These are phyloP conservation scores for Erodium trifolium DNA, from an alignment of 441 rosid genomes.

Conservation along the genomic window DNA sequence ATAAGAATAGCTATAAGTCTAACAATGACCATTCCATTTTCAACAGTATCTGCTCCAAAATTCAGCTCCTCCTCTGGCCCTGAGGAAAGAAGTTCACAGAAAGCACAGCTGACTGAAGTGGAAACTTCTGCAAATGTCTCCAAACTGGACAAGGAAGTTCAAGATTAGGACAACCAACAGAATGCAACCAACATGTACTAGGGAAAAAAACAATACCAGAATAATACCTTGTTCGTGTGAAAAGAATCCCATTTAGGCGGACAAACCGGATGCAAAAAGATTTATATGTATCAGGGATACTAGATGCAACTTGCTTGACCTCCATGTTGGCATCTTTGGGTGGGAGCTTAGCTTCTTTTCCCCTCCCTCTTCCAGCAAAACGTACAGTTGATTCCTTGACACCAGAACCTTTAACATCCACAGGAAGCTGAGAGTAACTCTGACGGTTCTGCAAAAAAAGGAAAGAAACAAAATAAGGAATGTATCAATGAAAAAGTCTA, in stretches of 20 bases:
- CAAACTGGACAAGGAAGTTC: constrained; percentile 43
- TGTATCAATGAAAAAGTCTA: too few relatives aligned
- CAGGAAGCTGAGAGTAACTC: constrained; percentile 48
- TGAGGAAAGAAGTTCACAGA: constrained; percentile 58
- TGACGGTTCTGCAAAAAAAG: too few relatives aligned
- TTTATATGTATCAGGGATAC: constrained; percentile 37
- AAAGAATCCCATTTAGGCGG: constrained; percentile 81
- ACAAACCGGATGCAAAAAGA: constrained; percentile 67
- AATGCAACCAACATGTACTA: too few relatives aligned
- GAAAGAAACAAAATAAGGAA: too few relatives aligned
- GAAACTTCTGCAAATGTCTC: constrained; percentile 86
- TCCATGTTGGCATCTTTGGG: constrained; percentile 32
- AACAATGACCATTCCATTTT: constrained; percentile 58
- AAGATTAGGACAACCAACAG: background rate
- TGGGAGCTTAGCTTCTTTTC: constrained; percentile 39
- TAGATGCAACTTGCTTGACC: constrained; percentile 40
- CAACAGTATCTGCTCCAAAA: constrained; percentile 61
- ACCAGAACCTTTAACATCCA: constrained; percentile 34
- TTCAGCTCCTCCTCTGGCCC: constrained; percentile 52
- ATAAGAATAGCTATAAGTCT: constrained; percentile 62
- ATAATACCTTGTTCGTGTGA: constrained; percentile 75
- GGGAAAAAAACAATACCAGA: background rate
- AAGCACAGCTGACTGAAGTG: constrained; percentile 43
- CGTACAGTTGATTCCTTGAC: constrained; percentile 36
- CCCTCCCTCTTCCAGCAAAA: constrained; percentile 50